Evolutionary conservation across 2,329 filamentous ascomycete species (phyloP).

Genomic region (Colletotrichum scovillei): DNA sequence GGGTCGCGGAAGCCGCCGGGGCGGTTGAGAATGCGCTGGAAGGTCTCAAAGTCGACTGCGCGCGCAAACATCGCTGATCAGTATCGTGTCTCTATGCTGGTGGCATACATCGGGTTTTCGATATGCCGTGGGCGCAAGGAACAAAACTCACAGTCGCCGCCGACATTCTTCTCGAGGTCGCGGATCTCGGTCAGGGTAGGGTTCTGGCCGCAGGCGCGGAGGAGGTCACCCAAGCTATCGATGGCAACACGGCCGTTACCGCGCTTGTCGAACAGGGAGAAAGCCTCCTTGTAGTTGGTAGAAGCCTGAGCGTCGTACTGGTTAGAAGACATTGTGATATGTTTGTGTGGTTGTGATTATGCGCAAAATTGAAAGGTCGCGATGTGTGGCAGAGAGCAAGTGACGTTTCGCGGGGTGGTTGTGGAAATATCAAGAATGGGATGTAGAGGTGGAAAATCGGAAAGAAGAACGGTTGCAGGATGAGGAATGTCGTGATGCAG

Average conservation of each 20-base stretch:
- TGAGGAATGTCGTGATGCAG: slow-evolving; percentile 25
- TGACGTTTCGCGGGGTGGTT: neutral
- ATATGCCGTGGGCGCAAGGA: neutral
- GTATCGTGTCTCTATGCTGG: neutral
- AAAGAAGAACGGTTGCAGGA: neutral
- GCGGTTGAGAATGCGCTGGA: slow-evolving; percentile 95
- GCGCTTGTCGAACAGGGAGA: slow-evolving; percentile 99
- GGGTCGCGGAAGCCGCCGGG: slow-evolving; percentile 98
- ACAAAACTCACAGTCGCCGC: slow-evolving; percentile 83
- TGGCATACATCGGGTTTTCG: neutral
- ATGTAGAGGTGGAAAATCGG: neutral
- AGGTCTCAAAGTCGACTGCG: slow-evolving; percentile 96
- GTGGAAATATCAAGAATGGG: neutral
- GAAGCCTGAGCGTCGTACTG: slow-evolving; percentile 70
- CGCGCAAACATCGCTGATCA: slow-evolving; percentile 29
- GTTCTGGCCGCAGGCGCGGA: slow-evolving; percentile 98
- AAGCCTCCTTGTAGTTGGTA: slow-evolving; percentile 99
- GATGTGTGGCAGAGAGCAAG: neutral
- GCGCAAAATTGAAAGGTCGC: neutral
- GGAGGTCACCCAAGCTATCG: slow-evolving; percentile 89
- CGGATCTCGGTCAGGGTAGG: slow-evolving; percentile 92
- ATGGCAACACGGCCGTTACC: slow-evolving; percentile 91
- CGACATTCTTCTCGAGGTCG: slow-evolving; percentile 91
- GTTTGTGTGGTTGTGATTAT: neutral
- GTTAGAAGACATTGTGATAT: slow-evolving; percentile 61